A percentile compares a stretch with the other conserved stretches of the same genome.
Evolutionary conservation across 176 grass and related monocot species (phyloP).

Genomic region (Dendrocalamus sinicus): DNA sequence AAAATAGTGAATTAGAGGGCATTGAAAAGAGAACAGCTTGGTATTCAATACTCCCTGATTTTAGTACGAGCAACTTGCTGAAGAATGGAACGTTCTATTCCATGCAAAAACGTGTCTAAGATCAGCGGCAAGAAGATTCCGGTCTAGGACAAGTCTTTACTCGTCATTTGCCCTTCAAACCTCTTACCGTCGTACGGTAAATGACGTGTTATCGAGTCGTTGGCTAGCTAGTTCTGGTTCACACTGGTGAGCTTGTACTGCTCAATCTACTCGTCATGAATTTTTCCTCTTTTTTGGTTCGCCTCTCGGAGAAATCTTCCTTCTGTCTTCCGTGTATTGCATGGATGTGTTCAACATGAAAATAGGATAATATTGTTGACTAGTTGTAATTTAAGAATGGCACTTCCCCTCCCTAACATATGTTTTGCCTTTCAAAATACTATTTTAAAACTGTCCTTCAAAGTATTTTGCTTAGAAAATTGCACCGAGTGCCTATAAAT

Average conservation of each 20-base stretch:
- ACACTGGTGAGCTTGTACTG: neutral
- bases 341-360: neutral
- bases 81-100: constrained; percentile 15
- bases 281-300: neutral
- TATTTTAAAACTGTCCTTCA: neutral
- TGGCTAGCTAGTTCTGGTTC: neutral
- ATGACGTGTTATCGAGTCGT: neutral
- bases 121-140: neutral
- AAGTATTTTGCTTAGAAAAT: neutral
- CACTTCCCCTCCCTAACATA: neutral
- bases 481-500: neutral
- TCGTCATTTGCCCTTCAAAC: constrained; percentile 50
- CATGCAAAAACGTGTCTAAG: constrained; percentile 23
- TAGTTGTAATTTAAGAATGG: neutral
- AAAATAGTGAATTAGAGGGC: neutral
- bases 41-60: neutral
- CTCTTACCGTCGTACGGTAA: neutral
- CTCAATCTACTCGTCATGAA: constrained; percentile 18
- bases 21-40: neutral
- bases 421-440: neutral
- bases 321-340: neutral
- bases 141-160: constrained; percentile 49
- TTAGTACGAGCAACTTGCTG: constrained; percentile 4
- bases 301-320: too few species aligned
- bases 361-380: constrained; percentile 28